Conservation (phyloP, 345 rosid genomes). For the Eucalyptus tenuipes region DNA sequence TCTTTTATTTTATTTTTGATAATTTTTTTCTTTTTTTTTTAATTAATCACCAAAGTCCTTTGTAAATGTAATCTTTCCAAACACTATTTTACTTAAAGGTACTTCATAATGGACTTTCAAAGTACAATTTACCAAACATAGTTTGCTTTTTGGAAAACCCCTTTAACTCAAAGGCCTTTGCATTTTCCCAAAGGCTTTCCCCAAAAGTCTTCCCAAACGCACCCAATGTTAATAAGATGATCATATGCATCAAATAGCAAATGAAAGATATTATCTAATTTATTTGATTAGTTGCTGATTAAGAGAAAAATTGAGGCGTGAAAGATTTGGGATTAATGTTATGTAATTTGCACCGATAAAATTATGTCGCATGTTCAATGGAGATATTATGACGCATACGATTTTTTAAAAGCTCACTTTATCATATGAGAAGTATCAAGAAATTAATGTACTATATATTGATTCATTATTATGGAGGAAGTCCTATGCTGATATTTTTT, state of each 20-base stretch:
- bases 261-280: not conserved
- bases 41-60: too few relatives aligned
- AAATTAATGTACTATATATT: not conserved
- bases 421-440: not conserved
- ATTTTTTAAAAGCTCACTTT: not conserved
- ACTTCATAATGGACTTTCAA: too few relatives aligned
- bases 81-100: too few relatives aligned
- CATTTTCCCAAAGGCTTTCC: too few relatives aligned
- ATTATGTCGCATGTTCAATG: not conserved
- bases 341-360: not conserved
- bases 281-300: not conserved
- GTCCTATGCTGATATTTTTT: not conserved
- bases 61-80: too few relatives aligned
- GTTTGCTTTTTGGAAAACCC: too few relatives aligned
- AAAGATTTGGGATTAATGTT: not conserved
- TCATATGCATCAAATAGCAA: not conserved
- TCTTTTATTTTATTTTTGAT: too few relatives aligned
- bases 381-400: not conserved
- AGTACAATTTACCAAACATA: too few relatives aligned
- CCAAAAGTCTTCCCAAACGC: too few relatives aligned
- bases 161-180: too few relatives aligned
- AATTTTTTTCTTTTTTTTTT: too few relatives aligned
- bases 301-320: not conserved
- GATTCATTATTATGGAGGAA: not conserved
- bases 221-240: not conserved